Percentiles rank a stretch among this genome's conserved stretches.
phyloP scores from a whole-genome alignment of 768 basidiomycete genomes.

The Macrolepiota albuminosa region DNA sequence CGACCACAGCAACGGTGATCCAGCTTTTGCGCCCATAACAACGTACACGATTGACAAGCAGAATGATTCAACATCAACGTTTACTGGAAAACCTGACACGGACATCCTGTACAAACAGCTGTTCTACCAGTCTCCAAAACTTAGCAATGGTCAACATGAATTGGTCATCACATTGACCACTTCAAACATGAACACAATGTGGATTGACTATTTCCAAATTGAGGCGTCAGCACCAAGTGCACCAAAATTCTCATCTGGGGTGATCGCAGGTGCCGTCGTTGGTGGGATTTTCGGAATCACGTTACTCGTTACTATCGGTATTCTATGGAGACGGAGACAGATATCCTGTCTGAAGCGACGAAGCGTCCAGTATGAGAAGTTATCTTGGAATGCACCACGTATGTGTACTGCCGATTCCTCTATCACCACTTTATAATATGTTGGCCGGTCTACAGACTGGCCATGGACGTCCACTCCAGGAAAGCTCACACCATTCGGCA shows the following conservation, averaged over 20 bases:
- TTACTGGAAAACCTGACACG: background rate
- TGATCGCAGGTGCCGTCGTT: background rate
- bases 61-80: background rate
- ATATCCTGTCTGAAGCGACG: background rate
- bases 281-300: background rate
- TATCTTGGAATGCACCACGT: background rate
- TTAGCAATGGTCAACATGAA: conserved; percentile 3
- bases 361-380: conserved; percentile 1
- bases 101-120: background rate
- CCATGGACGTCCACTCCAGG: conserved; percentile 5
- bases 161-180: conserved; percentile 3
- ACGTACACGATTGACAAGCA: conserved; percentile 6
- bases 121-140: conserved; percentile 6
- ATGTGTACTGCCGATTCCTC: background rate
- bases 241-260: background rate
- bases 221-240: background rate
- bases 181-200: conserved; percentile 2
- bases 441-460: background rate
- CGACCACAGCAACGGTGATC: conserved; percentile 7
- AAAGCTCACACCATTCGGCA: conserved; percentile 1
- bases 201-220: conserved; percentile 8
- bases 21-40: conserved; percentile 7
- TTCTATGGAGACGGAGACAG: conserved; percentile 1
- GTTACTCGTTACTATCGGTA: background rate
- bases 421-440: background rate